Base-by-base conservation (phyloP, 768 basidiomycete genomes). In the Botryobasidium botryosum region DNA sequence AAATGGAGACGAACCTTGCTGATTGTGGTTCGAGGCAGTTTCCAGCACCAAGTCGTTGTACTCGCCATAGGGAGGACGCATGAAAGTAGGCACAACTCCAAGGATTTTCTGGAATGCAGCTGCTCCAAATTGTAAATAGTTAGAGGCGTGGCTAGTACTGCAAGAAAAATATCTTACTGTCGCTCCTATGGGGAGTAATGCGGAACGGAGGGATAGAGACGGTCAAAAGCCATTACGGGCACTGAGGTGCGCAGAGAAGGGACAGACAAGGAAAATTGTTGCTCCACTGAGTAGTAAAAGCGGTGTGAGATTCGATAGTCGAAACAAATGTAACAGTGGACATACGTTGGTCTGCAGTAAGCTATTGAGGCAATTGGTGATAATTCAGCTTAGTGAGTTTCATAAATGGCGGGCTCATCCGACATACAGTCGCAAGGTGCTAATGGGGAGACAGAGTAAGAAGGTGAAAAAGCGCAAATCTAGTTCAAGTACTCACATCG, bases 31-130 rank as follows among this genome's bases (percentile, higher is more conserved):
- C 21, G 38, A 39, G 20, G 48, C 44, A 26, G 40, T 46, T 46
- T 46, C 24, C 20, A 46, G 44, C 25, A 49, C 44, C 12, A 49
- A 46, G 20, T 50, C 40, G 31, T 50, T 49, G 47, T 50, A 50
- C 29, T 47, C 40, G 25, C 49, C 49, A 24, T 40, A 50, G 10
- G 49, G 49, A 29, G 49, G 49, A 41, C 49, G 47, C 38, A 50
- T 35, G 47, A 50, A 48, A n/a, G 49, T 33, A 8, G 49, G 48
- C 17, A 17, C 17, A 36, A 47, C 35, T 13, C 48, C 48, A 31
- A 49, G 18, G 40, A 49, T 49, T 20, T 24, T 42, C 18, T 44
- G 36, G 27, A 45, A 37, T 45, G 18, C 5, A 24, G 40, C 8
- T 8, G 10, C 8, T 13, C 8, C 8, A 39, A 39, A 40, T 40